Evolutionary conservation across 2,329 filamentous ascomycete species (phyloP), one percentile per base, ranked within the genome.

Genomic region (Berkeleyomyces rouxiae): DNA sequence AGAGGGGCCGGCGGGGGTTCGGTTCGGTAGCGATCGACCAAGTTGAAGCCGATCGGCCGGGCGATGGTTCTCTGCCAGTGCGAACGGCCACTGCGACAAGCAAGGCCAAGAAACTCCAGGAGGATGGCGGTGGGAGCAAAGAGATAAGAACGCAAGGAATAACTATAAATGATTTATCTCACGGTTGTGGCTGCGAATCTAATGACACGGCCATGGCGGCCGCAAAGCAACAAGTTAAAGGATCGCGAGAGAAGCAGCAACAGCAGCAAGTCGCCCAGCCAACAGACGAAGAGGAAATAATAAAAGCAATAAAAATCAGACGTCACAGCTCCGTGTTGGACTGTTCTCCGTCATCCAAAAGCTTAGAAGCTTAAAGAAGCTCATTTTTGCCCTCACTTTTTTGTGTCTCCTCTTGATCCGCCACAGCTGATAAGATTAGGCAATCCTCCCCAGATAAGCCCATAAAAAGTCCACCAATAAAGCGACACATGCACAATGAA

Each of bases 1-100:
- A 13, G 47, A 10, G 47, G 23, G 11, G 10, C 47, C 2, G 9
- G 23, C 10, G 23, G 49, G 13, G 43, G 11, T n/a, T 11, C 11
- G 43, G 11, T 11, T 16, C 13, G 7, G 49, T 11, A 58, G 75
- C 71, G 67, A 72, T 73, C 67, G 78, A 31, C 13, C n/a, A 7
- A 2, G 9, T n/a, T 13, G n/a, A 7, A n/a, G 31, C 51, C 51
- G 51, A 3, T 39, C 13, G 51, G 4, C 33, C 7, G 31, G 51
- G 33, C 51, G 11, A 55, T 55, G 33, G 13, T n/a, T 46, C 11
- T 5, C 11, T 46, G 43, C 11, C 16, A 4, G 43, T 46, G 31
- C 16, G 53, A 58, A 23, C 33, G 53, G 53, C 53, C 16, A 40
- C 39, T 39, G 33, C 16, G 33, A 46, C 4, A 10, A 44, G 3